Evolutionary conservation across 1,139 yeast species (phyloP), one percentile per base, ranked within the genome.

Genomic region (Hansenula lynferdii): DNA sequence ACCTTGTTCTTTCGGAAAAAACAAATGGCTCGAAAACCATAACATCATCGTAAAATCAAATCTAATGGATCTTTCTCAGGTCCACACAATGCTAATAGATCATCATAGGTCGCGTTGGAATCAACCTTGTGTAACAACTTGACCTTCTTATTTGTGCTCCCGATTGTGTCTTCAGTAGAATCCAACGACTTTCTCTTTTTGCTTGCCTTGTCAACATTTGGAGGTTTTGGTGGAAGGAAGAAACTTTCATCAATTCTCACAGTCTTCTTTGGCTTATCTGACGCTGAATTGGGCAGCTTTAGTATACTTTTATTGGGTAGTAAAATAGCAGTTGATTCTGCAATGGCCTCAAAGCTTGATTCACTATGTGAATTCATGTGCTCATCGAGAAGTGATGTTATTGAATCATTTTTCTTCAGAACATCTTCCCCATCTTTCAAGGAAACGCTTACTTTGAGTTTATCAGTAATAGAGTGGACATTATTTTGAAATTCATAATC

Each of bases 161-260:
- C n/a, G n/a, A n/a, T n/a, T n/a, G n/a, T n/a, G n/a, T n/a, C n/a
- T n/a, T n/a, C n/a, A n/a, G n/a, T n/a, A n/a, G n/a, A n/a, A n/a
- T n/a, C n/a, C n/a, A n/a, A n/a, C n/a, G n/a, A n/a, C n/a, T n/a
- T n/a, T n/a, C n/a, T n/a, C n/a, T n/a, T n/a, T n/a, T n/a, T n/a
- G n/a, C n/a, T n/a, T n/a, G n/a, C n/a, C n/a, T n/a, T n/a, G n/a
- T n/a, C n/a, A n/a, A n/a, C n/a, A n/a, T n/a, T n/a, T n/a, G n/a
- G n/a, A n/a, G n/a, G n/a, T n/a, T n/a, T n/a, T n/a, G n/a, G n/a
- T n/a, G n/a, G n/a, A n/a, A n/a, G n/a, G n/a, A n/a, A n/a, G n/a
- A n/a, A n/a, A n/a, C n/a, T n/a, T 11, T 49, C 50, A 34, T 44
- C 31, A 9, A 51, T 48, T 14, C 49, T 34, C 0, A 51, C 53